Evolutionary conservation across 306 rosid species (phyloP).

Genomic region (Acacia confusa): DNA sequence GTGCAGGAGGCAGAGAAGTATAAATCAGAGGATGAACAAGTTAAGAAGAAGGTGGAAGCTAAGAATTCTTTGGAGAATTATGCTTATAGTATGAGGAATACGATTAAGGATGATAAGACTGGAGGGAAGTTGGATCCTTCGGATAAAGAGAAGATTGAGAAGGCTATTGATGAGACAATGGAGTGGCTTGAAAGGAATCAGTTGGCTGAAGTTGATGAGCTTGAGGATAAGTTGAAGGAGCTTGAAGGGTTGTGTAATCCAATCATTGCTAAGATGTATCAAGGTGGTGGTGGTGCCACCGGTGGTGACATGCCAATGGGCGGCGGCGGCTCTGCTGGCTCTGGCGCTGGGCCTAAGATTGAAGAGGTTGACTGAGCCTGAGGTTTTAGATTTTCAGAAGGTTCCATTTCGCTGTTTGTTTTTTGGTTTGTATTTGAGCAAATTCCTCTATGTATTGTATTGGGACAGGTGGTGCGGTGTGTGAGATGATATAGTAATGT

Average conservation of each 20-base stretch:
- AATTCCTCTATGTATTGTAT: neutral
- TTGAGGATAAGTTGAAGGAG: constrained; percentile 40
- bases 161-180: constrained; percentile 34
- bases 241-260: constrained; percentile 22
- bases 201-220: constrained; percentile 44
- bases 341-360: constrained; percentile 31
- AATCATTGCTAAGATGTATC: constrained; percentile 17
- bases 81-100: constrained; percentile 35
- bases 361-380: constrained; percentile 30
- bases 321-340: neutral
- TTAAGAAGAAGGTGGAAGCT: constrained; percentile 36
- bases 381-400: neutral
- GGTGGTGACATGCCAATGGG: constrained; percentile 9
- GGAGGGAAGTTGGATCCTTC: constrained; percentile 11
- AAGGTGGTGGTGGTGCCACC: constrained; percentile 1
- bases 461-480: neutral
- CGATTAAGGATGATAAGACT: constrained; percentile 15
- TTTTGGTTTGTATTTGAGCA: neutral
- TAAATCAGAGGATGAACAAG: constrained; percentile 40
- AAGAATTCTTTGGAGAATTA: constrained; percentile 41
- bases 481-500: neutral
- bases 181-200: constrained; percentile 48
- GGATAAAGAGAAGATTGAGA: constrained; percentile 22
- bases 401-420: neutral
- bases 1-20: constrained; percentile 35